Conservation (phyloP, 331 rosid genomes). For the Saraca asoca region DNA sequence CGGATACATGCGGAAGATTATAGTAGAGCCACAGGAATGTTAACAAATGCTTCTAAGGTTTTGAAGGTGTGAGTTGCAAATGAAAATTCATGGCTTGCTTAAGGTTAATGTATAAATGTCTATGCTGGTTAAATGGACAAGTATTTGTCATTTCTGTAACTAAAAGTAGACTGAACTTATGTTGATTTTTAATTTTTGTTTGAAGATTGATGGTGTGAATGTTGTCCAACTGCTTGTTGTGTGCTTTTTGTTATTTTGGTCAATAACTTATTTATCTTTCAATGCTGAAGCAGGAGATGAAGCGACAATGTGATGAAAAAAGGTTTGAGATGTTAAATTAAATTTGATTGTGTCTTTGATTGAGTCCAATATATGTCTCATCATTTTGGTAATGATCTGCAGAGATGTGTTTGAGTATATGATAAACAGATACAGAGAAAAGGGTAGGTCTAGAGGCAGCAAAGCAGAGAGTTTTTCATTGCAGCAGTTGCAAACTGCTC, state of each 20-base stretch:
- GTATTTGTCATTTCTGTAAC: conserved; percentile 10
- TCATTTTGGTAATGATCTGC: conserved; percentile 45
- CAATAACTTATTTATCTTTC: conserved; percentile 29
- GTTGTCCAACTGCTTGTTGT: not conserved
- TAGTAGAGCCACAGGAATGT: not conserved
- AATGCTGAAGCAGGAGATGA: conserved; percentile 87
- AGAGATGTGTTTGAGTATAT: conserved; percentile 82
- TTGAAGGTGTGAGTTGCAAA: conserved; percentile 3
- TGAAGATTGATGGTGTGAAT: not conserved
- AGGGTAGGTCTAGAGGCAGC: conserved; percentile 72
- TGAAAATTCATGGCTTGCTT: not conserved
- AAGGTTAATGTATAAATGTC: conserved; percentile 4
- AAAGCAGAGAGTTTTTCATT: conserved; percentile 69
- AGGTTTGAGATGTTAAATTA: conserved; percentile 50
- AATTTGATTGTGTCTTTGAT: conserved; percentile 20
- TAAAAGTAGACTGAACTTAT: conserved; percentile 5
- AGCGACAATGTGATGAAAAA: conserved; percentile 91
- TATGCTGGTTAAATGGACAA: conserved; percentile 5
- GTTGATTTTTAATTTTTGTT: conserved; percentile 22
- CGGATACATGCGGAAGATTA: not conserved
- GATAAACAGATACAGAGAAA: conserved; percentile 67
- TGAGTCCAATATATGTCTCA: conserved; percentile 32
- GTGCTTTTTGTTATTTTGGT: conserved; percentile 22
- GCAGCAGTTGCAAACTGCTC: conserved; percentile 82
- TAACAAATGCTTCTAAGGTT: conserved; percentile 26